These are phyloP conservation scores for Colletotrichum gigasporum DNA, from an alignment of 2,329 filamentous ascomycete species.

Conservation along the genomic window DNA sequence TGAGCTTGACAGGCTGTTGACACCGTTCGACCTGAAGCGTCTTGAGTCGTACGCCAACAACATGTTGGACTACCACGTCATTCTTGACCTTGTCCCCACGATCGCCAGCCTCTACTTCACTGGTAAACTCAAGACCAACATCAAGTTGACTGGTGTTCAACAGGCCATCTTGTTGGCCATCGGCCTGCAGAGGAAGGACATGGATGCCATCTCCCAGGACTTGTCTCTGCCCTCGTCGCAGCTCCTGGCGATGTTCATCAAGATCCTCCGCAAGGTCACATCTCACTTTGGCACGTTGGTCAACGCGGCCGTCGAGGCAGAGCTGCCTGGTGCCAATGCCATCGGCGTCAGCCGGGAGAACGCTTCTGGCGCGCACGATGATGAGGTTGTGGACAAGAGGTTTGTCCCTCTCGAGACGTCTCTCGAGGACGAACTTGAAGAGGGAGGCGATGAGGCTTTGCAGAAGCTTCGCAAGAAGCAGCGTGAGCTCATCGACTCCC, in stretches of 20 bases:
- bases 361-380: conserved; percentile 72
- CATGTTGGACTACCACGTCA: conserved; percentile 97
- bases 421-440: conserved; percentile 84
- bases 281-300: conserved; percentile 80
- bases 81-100: conserved; percentile 88
- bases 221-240: conserved; percentile 78
- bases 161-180: conserved; percentile 88
- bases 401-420: conserved; percentile 77
- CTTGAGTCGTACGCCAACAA: conserved; percentile 96
- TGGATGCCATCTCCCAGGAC: conserved; percentile 84
- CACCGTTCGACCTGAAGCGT: conserved; percentile 93
- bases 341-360: conserved; percentile 68
- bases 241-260: conserved; percentile 95
- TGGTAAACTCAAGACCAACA: conserved; percentile 71
- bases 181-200: conserved; percentile 88
- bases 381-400: conserved; percentile 71
- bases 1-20: conserved; percentile 81
- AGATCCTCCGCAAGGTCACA: conserved; percentile 89
- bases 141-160: conserved; percentile 85
- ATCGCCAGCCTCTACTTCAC: conserved; percentile 88
- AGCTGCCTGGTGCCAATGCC: conserved; percentile 67
- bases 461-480: conserved; percentile 80
- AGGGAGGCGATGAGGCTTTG: conserved; percentile 81
- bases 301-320: conserved; percentile 75
- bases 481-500: conserved; percentile 86